A percentile compares a stretch with the other conserved stretches of the same genome.
Conservation (phyloP, 2,329 filamentous ascomycete species). For the Penicillium sp. region DNA sequence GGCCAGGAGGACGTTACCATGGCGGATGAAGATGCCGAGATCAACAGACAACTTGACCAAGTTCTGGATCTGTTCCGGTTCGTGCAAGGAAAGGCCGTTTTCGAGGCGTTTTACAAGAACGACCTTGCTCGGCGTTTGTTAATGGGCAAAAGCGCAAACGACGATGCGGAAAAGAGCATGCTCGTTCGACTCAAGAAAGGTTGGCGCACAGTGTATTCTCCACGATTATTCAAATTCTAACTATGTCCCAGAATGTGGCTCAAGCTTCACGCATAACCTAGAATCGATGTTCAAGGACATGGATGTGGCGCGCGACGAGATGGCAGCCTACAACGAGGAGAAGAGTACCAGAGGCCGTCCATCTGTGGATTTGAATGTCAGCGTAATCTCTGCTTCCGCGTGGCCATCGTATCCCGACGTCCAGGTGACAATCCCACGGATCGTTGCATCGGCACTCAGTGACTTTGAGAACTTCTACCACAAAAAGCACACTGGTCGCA, state of each 20-base stretch:
- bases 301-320: constrained; percentile 86
- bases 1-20: constrained; percentile 49
- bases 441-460: constrained; percentile 70
- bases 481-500: constrained; percentile 80
- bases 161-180: constrained; percentile 95
- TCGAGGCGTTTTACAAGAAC: constrained; percentile 99
- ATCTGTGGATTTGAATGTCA: constrained; percentile 72
- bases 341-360: constrained; percentile 57
- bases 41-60: constrained; percentile 87
- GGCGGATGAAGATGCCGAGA: constrained; percentile 83
- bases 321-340: constrained; percentile 74
- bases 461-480: constrained; percentile 84
- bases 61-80: constrained; percentile 93
- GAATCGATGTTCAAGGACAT: constrained; percentile 99
- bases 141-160: constrained; percentile 87
- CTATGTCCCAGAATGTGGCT: constrained; percentile 68
- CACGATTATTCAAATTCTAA: not conserved
- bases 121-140: constrained; percentile 84
- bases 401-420: constrained; percentile 90
- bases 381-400: constrained; percentile 80
- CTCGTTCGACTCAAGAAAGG: constrained; percentile 76
- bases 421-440: constrained; percentile 66
- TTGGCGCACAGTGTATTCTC: constrained; percentile 27
- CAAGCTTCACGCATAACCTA: constrained; percentile 90
- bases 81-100: constrained; percentile 94